Evolutionary conservation across 306 rosid genomes (phyloP).

Genomic region (Ammopiptanthus mongolicus): DNA sequence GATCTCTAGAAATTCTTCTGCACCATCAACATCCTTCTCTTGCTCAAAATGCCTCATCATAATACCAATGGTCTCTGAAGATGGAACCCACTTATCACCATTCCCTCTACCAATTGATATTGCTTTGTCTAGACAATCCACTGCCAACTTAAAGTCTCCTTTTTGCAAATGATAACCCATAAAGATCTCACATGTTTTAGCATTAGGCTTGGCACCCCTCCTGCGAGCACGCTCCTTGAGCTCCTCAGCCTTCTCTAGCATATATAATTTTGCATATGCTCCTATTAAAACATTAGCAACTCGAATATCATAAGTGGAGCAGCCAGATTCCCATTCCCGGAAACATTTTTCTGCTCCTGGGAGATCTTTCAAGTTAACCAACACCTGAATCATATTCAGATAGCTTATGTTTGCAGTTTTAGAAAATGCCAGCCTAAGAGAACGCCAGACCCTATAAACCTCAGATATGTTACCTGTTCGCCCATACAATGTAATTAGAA

Average conservation of each 20-base stretch:
- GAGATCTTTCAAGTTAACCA: constrained; percentile 71
- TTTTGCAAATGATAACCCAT: constrained; percentile 51
- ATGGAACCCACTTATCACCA: constrained; percentile 67
- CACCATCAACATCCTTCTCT: constrained; percentile 80
- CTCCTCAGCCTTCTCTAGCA: constrained; percentile 67
- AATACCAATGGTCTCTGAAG: constrained; percentile 33
- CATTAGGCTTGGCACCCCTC: constrained; percentile 76
- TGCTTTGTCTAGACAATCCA: constrained; percentile 62
- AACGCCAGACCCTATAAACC: constrained; percentile 86
- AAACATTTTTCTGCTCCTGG: constrained; percentile 88
- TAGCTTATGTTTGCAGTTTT: constrained; percentile 82
- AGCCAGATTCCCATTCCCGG: constrained; percentile 68
- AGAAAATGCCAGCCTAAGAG: constrained; percentile 76
- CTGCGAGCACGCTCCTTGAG: constrained; percentile 58
- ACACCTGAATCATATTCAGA: constrained; percentile 73
- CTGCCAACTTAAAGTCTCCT: constrained; percentile 54
- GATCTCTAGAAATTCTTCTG: constrained; percentile 66
- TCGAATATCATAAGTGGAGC: constrained; percentile 73
- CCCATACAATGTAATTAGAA: constrained; percentile 77
- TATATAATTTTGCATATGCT: constrained; percentile 52
- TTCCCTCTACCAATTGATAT: constrained; percentile 59
- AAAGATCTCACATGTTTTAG: constrained; percentile 79
- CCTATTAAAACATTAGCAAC: constrained; percentile 68
- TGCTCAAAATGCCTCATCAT: constrained; percentile 67
- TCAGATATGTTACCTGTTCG: constrained; percentile 55